Percentiles rank a stretch among this genome's conserved stretches.
phyloP scores from a whole-genome alignment of 2,329 filamentous ascomycete species.

The Colletotrichum higginsianum region DNA sequence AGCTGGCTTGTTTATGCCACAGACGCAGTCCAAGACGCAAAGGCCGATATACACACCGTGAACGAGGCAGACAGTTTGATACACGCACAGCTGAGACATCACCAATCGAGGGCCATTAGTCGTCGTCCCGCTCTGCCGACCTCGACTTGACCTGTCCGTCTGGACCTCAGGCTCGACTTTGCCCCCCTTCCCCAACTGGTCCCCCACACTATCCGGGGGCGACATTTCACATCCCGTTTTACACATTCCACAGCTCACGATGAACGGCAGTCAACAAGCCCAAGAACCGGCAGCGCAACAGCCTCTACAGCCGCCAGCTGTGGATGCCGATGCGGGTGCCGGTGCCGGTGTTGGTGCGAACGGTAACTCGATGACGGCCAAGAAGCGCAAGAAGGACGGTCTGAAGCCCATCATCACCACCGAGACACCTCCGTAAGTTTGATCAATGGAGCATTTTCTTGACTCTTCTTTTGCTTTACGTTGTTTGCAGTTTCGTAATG shows the following conservation, averaged over 20 bases:
- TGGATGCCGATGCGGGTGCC: constrained; percentile 2
- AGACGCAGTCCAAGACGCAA: neutral
- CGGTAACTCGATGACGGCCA: constrained; percentile 52
- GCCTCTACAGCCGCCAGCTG: constrained; percentile 35
- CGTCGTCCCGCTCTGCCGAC: constrained; percentile 16
- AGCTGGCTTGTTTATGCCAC: neutral
- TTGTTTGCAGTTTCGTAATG: neutral
- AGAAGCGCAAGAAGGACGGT: constrained; percentile 83
- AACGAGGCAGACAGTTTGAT: constrained; percentile 11
- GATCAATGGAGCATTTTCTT: constrained; percentile 24
- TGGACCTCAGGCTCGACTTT: constrained; percentile 9
- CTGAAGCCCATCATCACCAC: constrained; percentile 84
- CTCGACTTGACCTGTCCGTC: constrained; percentile 9
- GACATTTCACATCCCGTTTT: constrained; percentile 12
- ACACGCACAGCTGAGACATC: constrained; percentile 25
- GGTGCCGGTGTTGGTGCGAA: constrained; percentile 13
- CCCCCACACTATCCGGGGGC: constrained; percentile 21
- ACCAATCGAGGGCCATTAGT: constrained; percentile 20
- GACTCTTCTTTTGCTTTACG: constrained; percentile 12
- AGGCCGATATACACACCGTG: neutral
- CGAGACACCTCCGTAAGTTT: constrained; percentile 64
- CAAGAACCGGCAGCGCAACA: constrained; percentile 36
- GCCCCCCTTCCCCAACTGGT: constrained; percentile 16
- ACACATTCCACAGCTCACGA: constrained; percentile 32
- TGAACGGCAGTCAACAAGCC: constrained; percentile 41